Percentiles rank a stretch among this genome's conserved stretches.
Conservation (phyloP, 768 basidiomycete species). For the Amanita exitialis region DNA sequence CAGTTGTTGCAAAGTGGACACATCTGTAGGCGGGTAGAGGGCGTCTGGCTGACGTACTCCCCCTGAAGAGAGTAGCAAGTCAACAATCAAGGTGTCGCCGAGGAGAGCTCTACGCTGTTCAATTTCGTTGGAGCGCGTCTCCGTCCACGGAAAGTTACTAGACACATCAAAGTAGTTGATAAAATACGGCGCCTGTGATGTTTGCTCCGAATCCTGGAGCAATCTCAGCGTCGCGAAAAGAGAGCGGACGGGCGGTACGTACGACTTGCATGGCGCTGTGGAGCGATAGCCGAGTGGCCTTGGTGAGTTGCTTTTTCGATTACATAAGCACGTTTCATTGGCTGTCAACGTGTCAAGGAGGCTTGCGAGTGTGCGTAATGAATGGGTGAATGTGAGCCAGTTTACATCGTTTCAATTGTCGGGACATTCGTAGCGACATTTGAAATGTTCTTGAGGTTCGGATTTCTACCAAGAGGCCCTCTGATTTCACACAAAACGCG, state of each 20-base stretch:
- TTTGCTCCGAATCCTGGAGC: background rate
- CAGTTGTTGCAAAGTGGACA: slow-evolving; percentile 40
- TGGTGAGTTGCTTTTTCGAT: background rate
- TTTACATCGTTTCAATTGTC: background rate
- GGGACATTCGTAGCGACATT: background rate
- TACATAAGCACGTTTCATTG: background rate
- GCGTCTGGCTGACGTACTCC: slow-evolving; percentile 48
- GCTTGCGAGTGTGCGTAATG: background rate
- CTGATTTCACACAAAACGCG: background rate
- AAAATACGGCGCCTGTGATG: background rate
- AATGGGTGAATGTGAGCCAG: no score
- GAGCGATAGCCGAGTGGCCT: background rate
- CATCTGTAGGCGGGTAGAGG: slow-evolving; percentile 61
- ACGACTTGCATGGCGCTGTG: slow-evolving; percentile 4
- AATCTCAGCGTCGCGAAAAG: background rate
- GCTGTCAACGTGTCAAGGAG: background rate
- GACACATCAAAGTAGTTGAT: slow-evolving; percentile 4
- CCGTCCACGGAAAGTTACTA: slow-evolving; percentile 47
- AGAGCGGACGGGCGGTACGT: background rate
- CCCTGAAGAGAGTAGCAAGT: slow-evolving; percentile 59
- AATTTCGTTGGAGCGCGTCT: slow-evolving; percentile 43
- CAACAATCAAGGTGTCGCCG: slow-evolving; percentile 60
- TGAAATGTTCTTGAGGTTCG: background rate
- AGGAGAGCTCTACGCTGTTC: slow-evolving; percentile 51
- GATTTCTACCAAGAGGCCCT: background rate